These are phyloP conservation scores for Talaromyces atroroseus DNA, from an alignment of 2,329 filamentous ascomycete genomes.

Conservation along the genomic window DNA sequence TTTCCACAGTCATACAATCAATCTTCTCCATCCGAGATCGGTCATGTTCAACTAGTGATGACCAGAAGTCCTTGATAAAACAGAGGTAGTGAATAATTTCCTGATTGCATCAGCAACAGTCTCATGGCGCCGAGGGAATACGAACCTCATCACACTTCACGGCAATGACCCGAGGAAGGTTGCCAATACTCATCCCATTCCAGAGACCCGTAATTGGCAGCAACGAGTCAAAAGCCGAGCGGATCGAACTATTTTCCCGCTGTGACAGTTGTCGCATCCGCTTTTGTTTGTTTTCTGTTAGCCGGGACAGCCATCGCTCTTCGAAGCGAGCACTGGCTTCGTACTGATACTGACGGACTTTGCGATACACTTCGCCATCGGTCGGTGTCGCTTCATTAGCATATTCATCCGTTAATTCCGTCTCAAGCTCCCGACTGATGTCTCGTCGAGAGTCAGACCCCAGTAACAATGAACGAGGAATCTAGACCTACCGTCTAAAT, in stretches of 20 bases:
- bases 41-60: conserved; percentile 21
- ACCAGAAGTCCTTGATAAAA: conserved; percentile 26
- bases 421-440: conserved; percentile 7
- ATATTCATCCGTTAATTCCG: conserved; percentile 11
- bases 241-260: conserved; percentile 5
- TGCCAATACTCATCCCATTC: conserved; percentile 2
- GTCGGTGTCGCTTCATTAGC: neutral
- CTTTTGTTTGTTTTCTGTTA: conserved; percentile 17
- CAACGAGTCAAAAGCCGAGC: conserved; percentile 1
- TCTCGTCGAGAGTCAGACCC: conserved; percentile 9
- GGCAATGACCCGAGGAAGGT: neutral
- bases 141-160: conserved; percentile 4
- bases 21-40: conserved; percentile 21
- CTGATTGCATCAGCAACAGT: no score
- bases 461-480: neutral
- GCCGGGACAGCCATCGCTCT: conserved; percentile 14
- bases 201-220: neutral
- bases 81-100: conserved; percentile 24
- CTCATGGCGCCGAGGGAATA: neutral
- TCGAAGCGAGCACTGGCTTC: conserved; percentile 14
- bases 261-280: conserved; percentile 15
- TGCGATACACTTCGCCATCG: conserved; percentile 5
- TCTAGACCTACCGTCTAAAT: conserved; percentile 3
- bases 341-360: conserved; percentile 2
- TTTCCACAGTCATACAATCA: conserved; percentile 8